These are phyloP conservation scores for Exobasidium rhododendri DNA, from an alignment of 1,284 basidiomycete genomes.

Conservation along the genomic window DNA sequence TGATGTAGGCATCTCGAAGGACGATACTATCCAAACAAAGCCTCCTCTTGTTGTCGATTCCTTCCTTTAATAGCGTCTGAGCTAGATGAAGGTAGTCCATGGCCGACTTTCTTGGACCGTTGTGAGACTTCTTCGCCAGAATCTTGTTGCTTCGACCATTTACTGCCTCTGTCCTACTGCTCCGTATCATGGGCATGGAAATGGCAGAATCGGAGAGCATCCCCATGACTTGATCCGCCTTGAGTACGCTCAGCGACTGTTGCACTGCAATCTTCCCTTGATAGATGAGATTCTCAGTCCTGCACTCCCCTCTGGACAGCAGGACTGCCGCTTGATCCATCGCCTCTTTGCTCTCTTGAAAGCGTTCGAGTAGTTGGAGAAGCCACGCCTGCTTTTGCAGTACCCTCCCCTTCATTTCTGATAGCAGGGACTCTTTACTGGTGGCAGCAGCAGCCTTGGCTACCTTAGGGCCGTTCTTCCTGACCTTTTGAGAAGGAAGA, in stretches of 20 bases:
- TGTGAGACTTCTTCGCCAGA: background rate
- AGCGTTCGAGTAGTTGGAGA: conserved; percentile 26
- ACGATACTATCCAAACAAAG: background rate
- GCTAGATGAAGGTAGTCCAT: conserved; percentile 26
- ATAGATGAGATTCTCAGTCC: conserved; percentile 26
- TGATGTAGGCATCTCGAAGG: background rate
- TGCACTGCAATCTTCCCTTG: conserved; percentile 31
- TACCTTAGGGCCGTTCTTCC: background rate
- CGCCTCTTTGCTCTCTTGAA: conserved; percentile 21
- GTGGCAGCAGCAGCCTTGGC: conserved; percentile 13
- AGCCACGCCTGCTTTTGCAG: conserved; percentile 39
- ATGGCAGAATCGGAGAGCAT: conserved; percentile 45
- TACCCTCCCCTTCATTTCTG: conserved; percentile 31
- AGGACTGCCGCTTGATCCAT: conserved; percentile 24
- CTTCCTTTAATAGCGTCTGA: conserved; percentile 27
- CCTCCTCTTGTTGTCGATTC: conserved; percentile 19
- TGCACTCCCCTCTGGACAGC: conserved; percentile 17
- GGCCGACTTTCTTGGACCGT: conserved; percentile 25
- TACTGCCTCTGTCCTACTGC: background rate
- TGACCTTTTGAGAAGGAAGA: conserved; percentile 17
- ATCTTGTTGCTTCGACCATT: background rate
- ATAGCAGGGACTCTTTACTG: too few species aligned
- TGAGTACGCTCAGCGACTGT: conserved; percentile 29
- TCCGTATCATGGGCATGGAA: conserved; percentile 30
- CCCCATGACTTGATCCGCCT: conserved; percentile 38